These are phyloP conservation scores for Endocarpon pusillum DNA, from an alignment of 495 filamentous ascomycete species.

Conservation along the genomic window DNA sequence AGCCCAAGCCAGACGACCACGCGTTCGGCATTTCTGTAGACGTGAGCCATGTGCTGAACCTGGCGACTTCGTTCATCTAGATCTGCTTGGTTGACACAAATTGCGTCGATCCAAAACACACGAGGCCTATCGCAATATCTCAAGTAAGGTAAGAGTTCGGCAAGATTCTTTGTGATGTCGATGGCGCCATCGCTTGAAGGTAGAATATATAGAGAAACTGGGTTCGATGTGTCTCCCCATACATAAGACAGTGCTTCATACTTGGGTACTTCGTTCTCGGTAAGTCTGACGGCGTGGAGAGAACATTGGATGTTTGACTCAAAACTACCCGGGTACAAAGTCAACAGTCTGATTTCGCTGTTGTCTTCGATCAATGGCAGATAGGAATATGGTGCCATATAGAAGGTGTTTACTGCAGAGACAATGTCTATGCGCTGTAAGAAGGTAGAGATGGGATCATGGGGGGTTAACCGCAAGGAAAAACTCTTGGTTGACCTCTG, in stretches of 20 bases:
- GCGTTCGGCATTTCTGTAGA: not conserved
- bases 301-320: no score
- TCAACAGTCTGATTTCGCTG: no score
- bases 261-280: no score
- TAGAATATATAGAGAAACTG: not conserved
- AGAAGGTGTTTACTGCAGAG: no score
- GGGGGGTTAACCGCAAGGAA: no score
- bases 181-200: not conserved
- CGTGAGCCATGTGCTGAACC: not conserved
- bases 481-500: no score
- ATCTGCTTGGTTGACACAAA: slow-evolving; percentile 1
- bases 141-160: not conserved
- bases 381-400: no score
- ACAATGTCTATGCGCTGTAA: no score
- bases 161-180: not conserved
- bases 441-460: no score
- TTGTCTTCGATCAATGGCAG: no score
- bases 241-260: slow-evolving; percentile 1
- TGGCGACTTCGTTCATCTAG: not conserved
- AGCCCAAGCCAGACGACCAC: not conserved
- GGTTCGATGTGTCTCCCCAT: not conserved
- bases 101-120: slow-evolving; percentile 1
- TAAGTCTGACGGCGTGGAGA: no score
- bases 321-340: no score
- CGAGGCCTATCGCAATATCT: not conserved